Base-by-base conservation (phyloP, 768 basidiomycete genomes). In the Suillus luteus region DNA sequence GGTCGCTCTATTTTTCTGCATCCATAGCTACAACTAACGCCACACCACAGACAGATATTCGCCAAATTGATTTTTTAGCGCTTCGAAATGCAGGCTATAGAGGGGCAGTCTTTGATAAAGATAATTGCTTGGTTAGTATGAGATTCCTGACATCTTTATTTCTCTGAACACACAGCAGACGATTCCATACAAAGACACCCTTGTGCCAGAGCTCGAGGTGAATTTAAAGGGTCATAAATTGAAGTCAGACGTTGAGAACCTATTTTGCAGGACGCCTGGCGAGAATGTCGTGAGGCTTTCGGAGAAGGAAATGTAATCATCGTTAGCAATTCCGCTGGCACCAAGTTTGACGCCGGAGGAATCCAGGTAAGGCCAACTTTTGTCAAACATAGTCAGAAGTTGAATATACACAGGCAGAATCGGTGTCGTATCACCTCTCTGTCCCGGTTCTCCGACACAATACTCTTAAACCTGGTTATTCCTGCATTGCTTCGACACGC, bases 51-150 rank as follows among this genome's bases (percentile, higher is more conserved):
- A 73, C 82, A 92, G 93, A 93, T 73, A 93, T 96, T 69, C 91
- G 92, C 81, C 83, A 89, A 67, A 81, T 96, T 70, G 86, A 96
- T 75, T 95, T 93, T 80, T 68, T 68, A 10, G 86, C 86, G 43
- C 80, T 99, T 44, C 83, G 83, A 62, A 80, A 81, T 62, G 86
- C 88, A 9, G 95, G 96, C 5, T 95, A 93, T 73, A 85, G 87
- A 54, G 95, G 92, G n/a, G 92, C 90, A 3, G 87, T 99, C 1
- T 91, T 99, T 68, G 96, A 99, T 83, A 98, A 99, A 78, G 96
- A 99, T 72, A 99, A 99, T 70, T 99, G 96, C 72, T 77, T 99
- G 67, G 96, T 93, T 67, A 35, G 90, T 78, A 19, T 5, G 55
- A 55, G 2, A n/a, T 48, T 31, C 35, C 17, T 38, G 17, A 40